Evolutionary conservation across 176 grass and related monocot species (phyloP).

Genomic region (Oryza glumipatula): DNA sequence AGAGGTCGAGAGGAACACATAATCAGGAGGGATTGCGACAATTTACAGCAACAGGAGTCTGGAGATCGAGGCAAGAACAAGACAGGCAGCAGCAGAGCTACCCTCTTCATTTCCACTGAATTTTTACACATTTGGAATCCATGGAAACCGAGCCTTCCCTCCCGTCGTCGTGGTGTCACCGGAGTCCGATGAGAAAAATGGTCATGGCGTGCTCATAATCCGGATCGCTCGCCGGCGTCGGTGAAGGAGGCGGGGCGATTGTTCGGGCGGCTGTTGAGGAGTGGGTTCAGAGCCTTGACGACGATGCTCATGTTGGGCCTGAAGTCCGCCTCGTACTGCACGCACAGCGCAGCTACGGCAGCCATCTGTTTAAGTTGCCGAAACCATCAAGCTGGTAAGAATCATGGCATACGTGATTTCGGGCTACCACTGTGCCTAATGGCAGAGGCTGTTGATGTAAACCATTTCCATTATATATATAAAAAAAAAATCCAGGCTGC

Average conservation of each 20-base stretch:
- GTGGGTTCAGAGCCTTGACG: not conserved
- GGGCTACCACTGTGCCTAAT: too few relatives aligned
- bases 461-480: too few relatives aligned
- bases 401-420: not conserved
- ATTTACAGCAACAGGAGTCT: slow-evolving; percentile 19
- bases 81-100: not conserved
- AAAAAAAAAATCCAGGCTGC: not conserved
- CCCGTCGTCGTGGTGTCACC: not conserved
- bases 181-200: too few relatives aligned
- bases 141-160: not conserved
- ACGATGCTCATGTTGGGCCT: not conserved
- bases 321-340: not conserved
- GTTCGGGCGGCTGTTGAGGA: not conserved
- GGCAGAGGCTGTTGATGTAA: too few relatives aligned
- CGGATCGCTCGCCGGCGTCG: slow-evolving; percentile 25
- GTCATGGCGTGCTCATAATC: slow-evolving; percentile 27
- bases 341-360: not conserved
- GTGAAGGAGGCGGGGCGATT: not conserved
- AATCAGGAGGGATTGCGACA: slow-evolving; percentile 9
- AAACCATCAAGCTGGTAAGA: not conserved
- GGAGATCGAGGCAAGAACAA: not conserved
- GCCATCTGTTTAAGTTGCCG: not conserved
- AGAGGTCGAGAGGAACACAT: not conserved
- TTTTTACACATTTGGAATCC: not conserved
- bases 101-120: not conserved